phyloP scores from a whole-genome alignment of 257 asterid species.

The Coffea eugenioides region DNA sequence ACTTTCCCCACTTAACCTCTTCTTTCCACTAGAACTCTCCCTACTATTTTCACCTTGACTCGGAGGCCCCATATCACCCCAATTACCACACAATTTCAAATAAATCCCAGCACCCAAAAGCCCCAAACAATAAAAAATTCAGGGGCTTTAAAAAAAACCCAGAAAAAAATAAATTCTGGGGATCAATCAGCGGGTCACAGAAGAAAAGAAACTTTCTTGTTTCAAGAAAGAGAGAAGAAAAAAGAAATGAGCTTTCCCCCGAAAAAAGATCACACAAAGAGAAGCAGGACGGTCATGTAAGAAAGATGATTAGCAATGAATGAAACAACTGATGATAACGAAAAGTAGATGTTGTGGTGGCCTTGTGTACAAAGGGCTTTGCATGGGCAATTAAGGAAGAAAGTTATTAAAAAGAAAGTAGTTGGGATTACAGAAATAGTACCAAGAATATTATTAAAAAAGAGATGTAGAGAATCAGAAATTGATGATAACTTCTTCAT shows the following conservation, averaged over 20 bases:
- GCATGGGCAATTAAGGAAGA: conserved; percentile 7
- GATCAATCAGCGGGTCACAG: not conserved
- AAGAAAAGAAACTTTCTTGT: not conserved
- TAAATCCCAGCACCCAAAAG: not conserved
- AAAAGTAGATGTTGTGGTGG: conserved; percentile 8
- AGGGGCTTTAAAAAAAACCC: not conserved
- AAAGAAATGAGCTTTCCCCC: not conserved
- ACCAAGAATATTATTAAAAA: not conserved
- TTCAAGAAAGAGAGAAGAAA: not conserved
- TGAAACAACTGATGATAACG: not conserved
- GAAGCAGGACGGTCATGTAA: conserved; percentile 15
- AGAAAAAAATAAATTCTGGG: not conserved
- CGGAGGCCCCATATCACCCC: conserved; percentile 14
- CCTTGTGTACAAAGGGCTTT: conserved; percentile 2
- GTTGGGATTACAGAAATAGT: not conserved
- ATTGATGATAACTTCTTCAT: not conserved
- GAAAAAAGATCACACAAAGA: conserved; percentile 15
- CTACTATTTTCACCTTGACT: conserved; percentile 12
- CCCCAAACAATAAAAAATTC: conserved; percentile 4
- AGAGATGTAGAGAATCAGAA: conserved; percentile 2
- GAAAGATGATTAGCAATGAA: conserved; percentile 11
- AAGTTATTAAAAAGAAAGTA: not conserved
- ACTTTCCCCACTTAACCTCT: conserved; percentile 36
- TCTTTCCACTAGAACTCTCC: conserved; percentile 31
- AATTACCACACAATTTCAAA: not conserved